These are phyloP conservation scores for Erodium maritimum DNA, from an alignment of 345 rosid genomes.

Conservation along the genomic window DNA sequence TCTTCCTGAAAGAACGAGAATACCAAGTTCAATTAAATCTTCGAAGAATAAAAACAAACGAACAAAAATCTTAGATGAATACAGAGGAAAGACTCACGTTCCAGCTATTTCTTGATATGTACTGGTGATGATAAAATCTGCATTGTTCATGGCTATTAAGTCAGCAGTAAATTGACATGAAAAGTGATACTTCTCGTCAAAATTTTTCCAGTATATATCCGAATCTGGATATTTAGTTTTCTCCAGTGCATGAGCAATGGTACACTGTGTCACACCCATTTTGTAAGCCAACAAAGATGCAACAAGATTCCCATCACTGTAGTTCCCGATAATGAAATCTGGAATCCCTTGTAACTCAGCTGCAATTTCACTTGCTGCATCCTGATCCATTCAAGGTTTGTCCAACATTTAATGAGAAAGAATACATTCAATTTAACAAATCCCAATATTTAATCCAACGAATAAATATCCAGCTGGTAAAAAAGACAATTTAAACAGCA, in stretches of 20 bases:
- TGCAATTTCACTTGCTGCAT: constrained; percentile 73
- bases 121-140: constrained; percentile 95
- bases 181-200: constrained; percentile 88
- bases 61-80: neutral
- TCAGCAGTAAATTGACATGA: constrained; percentile 98
- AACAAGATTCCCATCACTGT: constrained; percentile 97
- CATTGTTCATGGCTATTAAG: constrained; percentile 87
- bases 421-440: neutral
- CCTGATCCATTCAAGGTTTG: constrained; percentile 32
- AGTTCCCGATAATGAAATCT: constrained; percentile 90
- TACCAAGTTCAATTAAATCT: constrained; percentile 1
- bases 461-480: too few relatives aligned
- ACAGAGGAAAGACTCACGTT: constrained; percentile 47
- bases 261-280: constrained; percentile 99
- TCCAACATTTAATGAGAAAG: constrained; percentile 1
- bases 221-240: constrained; percentile 99
- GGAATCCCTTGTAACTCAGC: constrained; percentile 84
- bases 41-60: neutral
- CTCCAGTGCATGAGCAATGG: constrained; percentile 98
- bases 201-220: constrained; percentile 93
- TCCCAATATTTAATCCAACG: neutral
- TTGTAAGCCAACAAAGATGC: constrained; percentile 80
- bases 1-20: constrained; percentile 44
- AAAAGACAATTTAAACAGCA: neutral
- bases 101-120: constrained; percentile 99